Evolutionary conservation across 2,329 filamentous ascomycete species (phyloP).

Genomic region (Microcyclospora pomicola): DNA sequence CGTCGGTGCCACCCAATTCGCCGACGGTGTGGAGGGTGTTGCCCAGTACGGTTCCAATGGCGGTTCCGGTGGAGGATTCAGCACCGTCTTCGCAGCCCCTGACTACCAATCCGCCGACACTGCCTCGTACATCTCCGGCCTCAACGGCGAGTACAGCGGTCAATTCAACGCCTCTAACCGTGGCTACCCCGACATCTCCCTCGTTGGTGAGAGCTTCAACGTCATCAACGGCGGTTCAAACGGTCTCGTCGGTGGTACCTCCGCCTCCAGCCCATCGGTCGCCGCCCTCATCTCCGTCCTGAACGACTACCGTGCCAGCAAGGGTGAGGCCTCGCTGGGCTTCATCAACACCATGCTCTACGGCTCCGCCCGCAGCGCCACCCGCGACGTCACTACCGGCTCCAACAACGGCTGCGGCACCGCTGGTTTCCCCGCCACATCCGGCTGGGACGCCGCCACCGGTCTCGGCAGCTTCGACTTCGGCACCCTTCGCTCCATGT

Average conservation of each 20-base stretch:
- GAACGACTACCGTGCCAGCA: constrained; percentile 43
- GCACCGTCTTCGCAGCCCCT: constrained; percentile 27
- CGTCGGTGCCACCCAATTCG: constrained; percentile 23
- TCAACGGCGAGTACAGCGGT: constrained; percentile 24
- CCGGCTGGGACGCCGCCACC: constrained; percentile 10
- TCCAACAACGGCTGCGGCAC: constrained; percentile 11
- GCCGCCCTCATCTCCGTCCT: constrained; percentile 44
- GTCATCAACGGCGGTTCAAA: constrained; percentile 26
- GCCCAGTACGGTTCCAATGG: constrained; percentile 30
- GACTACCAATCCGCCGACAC: constrained; percentile 28
- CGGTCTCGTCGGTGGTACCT: constrained; percentile 28
- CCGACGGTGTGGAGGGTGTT: constrained; percentile 36
- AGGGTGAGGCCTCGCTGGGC: constrained; percentile 29
- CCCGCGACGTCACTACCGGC: constrained; percentile 22
- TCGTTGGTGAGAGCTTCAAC: constrained; percentile 25
- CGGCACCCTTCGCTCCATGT: neutral
- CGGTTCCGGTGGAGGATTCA: constrained; percentile 18
- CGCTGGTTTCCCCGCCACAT: constrained; percentile 7
- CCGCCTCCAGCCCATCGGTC: constrained; percentile 42
- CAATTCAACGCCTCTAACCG: constrained; percentile 27
- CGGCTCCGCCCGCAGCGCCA: constrained; percentile 8
- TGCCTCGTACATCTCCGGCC: constrained; percentile 23
- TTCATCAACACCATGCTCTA: constrained; percentile 48
- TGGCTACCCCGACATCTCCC: constrained; percentile 30
- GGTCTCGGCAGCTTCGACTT: constrained; percentile 6